Conservation (phyloP, 2,329 filamentous ascomycete genomes). For the Nothophoma quercina region DNA sequence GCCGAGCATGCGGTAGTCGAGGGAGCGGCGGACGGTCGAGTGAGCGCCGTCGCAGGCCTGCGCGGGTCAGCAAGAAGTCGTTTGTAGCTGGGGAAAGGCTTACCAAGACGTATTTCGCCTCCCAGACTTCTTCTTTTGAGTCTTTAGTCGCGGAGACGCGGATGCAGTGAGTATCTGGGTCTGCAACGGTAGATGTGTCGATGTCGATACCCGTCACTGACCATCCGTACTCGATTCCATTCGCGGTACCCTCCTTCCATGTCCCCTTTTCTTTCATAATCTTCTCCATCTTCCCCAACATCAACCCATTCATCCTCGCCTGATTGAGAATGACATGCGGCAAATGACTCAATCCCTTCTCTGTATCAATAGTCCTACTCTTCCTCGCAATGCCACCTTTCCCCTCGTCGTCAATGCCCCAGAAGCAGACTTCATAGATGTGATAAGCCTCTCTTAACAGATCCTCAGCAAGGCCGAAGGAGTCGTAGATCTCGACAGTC, state of each 20-base stretch:
- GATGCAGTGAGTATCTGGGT: slow-evolving; percentile 41
- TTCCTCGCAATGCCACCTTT: slow-evolving; percentile 52
- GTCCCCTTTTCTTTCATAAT: slow-evolving; percentile 35
- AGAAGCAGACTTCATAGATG: slow-evolving; percentile 68
- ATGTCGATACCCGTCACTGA: slow-evolving; percentile 61
- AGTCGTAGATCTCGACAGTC: slow-evolving; percentile 76
- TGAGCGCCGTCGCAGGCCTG: slow-evolving; percentile 63
- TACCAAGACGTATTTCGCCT: slow-evolving; percentile 51
- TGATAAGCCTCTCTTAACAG: slow-evolving; percentile 71
- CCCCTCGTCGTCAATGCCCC: slow-evolving; percentile 42
- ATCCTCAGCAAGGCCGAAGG: slow-evolving; percentile 70
- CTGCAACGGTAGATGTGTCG: slow-evolving; percentile 51
- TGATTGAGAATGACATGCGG: slow-evolving; percentile 76
- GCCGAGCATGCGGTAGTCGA: slow-evolving; percentile 66
- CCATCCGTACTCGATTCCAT: slow-evolving; percentile 63
- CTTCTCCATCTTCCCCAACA: slow-evolving; percentile 61
- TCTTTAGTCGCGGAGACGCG: slow-evolving; percentile 45
- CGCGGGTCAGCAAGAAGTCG: not conserved
- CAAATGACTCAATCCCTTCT: slow-evolving; percentile 67
- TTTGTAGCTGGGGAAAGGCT: slow-evolving; percentile 6
- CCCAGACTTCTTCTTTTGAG: slow-evolving; percentile 38
- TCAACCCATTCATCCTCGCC: slow-evolving; percentile 69
- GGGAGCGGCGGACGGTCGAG: slow-evolving; percentile 58
- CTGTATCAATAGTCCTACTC: slow-evolving; percentile 62
- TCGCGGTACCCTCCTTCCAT: slow-evolving; percentile 29